Conservation (phyloP, 2,329 filamentous ascomycete genomes). For the Diaporthe citriasiana region DNA sequence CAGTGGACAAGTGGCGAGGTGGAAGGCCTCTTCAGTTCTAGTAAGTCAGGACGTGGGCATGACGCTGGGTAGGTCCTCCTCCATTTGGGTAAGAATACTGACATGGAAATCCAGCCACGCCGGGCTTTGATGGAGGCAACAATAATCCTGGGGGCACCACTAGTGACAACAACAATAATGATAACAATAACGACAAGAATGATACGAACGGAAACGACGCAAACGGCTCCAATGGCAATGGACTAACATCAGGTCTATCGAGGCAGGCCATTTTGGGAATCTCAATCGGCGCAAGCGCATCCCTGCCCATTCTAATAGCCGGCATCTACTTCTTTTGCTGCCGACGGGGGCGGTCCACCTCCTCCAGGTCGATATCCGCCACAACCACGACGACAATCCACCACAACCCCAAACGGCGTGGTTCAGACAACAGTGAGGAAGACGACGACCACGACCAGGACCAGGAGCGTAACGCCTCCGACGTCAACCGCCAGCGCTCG, state of each 20-base stretch:
- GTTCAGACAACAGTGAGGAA: not conserved
- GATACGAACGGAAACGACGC: not conserved
- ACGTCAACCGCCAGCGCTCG: not conserved
- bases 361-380: not conserved
- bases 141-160: not conserved
- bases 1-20: constrained; percentile 23
- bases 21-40: not conserved
- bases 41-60: not conserved
- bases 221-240: not conserved
- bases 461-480: not conserved
- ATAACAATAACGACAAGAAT: not conserved
- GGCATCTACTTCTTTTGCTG: constrained; percentile 13
- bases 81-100: not conserved
- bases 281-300: not conserved
- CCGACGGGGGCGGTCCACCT: not conserved
- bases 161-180: not conserved
- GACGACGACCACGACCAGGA: not conserved
- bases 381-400: not conserved
- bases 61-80: no score
- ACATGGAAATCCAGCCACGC: not conserved
- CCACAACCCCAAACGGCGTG: constrained; percentile 9
- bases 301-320: constrained; percentile 20
- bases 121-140: not conserved
- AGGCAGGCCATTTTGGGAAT: constrained; percentile 20
- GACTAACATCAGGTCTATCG: not conserved